Evolutionary conservation across 495 filamentous ascomycete genomes (phyloP).

Genomic region (Arthonia radiata): DNA sequence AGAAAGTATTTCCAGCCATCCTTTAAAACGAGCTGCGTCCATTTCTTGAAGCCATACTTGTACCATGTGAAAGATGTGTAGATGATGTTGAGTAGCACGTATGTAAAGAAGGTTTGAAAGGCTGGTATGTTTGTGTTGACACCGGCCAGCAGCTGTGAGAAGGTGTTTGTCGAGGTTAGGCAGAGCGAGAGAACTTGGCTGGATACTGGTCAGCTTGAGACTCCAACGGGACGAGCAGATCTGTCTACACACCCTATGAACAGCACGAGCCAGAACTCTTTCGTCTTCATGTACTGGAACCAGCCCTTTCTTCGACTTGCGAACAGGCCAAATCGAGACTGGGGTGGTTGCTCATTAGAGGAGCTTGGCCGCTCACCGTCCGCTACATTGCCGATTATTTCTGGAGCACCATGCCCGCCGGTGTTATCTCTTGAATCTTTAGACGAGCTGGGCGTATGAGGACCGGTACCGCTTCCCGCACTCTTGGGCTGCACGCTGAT

Average conservation of each 20-base stretch:
- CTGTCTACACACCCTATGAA: conserved; percentile 36
- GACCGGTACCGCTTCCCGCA: too few species aligned
- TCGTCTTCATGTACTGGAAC: conserved; percentile 61
- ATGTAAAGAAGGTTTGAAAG: conserved; percentile 90
- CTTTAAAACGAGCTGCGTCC: conserved; percentile 29
- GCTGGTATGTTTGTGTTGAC: conserved; percentile 70
- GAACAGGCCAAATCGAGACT: too few species aligned
- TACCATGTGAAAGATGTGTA: conserved; percentile 70
- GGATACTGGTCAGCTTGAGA: not conserved
- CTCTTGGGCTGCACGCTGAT: too few species aligned
- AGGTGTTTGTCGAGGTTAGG: conserved; percentile 74
- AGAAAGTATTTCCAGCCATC: conserved; percentile 91
- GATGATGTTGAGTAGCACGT: conserved; percentile 56
- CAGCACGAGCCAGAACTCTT: conserved; percentile 69
- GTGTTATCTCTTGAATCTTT: too few species aligned
- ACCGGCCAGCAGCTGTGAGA: conserved; percentile 45
- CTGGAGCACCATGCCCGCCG: too few species aligned
- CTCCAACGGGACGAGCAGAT: not conserved
- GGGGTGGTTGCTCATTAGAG: too few species aligned
- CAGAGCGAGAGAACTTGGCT: conserved; percentile 69
- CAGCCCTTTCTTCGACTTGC: conserved; percentile 30
- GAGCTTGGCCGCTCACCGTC: too few species aligned
- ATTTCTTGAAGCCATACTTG: conserved; percentile 51
- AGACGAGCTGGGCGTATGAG: too few species aligned
- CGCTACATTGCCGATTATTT: too few species aligned